Base-by-base conservation (phyloP, 176 grass and related monocot species). In the Triticum monococcum region DNA sequence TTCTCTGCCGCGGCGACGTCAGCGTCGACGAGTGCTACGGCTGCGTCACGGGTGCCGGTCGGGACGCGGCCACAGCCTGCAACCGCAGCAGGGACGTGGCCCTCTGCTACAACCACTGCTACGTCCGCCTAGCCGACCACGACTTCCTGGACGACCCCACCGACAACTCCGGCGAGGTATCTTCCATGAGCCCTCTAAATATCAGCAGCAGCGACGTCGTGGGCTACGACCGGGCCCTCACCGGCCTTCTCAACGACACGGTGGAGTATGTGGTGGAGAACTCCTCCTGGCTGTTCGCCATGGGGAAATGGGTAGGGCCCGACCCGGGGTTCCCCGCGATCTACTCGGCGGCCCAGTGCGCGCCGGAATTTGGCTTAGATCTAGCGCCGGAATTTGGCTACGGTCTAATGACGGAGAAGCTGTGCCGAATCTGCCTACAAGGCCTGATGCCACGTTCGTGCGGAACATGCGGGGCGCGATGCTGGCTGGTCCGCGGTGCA, bases 401-500 rank as follows among this genome's bases (percentile, higher is more conserved):
- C 31, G 31, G 31, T 32, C 31, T 32, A 32, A 32, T 32, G 31
- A 32, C 31, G 31, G 31, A 32, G 31, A 32, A 32, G 1, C 31
- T 32, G 54, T 52, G 82, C 82, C 71, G 17, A 3, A 84, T 1
- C 0, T 84, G 82, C 18, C 82, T 84, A 25, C 10, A 43, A 6
- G 80, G 32, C 9, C 24, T 89, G 11, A 4, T 83, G 10, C 75
- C 12, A 2, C 5, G 7, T 77, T 88, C 46, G 0, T 3, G 1
- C n/a, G 0, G 5, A 69, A 17, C 48, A 12, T 0, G 33, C 1
- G 5, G 0, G 3, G 38, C 80, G 90, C 8, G 91, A 87, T 76
- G 67, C 28, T 89, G 9, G 32, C 41, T 3, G 93, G 86, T 4
- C 7, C 82, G 2, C 5, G 88, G 4, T 95, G 91, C 84, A 85